These are phyloP conservation scores for Trypanosoma avium DNA, from an alignment of 208 protist species.

Conservation along the genomic window DNA sequence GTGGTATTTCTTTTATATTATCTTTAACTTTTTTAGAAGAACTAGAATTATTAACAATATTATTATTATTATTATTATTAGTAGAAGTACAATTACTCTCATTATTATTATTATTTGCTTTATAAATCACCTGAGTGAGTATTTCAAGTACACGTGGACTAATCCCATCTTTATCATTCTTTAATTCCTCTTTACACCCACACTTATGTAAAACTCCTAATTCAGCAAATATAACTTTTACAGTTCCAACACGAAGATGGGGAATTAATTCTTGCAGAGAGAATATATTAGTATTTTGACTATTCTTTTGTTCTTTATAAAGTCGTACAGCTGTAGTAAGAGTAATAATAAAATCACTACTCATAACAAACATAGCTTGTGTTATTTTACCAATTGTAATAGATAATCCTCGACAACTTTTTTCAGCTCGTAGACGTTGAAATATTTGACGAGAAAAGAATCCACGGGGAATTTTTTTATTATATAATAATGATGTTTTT, in stretches of 20 bases:
- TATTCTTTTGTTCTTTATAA: not conserved
- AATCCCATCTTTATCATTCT: not conserved
- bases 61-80: too few relatives aligned
- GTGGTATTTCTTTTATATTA: too few relatives aligned
- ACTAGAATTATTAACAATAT: too few relatives aligned
- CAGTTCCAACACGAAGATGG: conserved; percentile 1
- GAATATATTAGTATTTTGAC: too few relatives aligned
- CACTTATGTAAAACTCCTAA: not conserved
- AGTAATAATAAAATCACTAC: not conserved
- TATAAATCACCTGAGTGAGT: not conserved
- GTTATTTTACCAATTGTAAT: not conserved
- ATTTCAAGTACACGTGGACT: not conserved
- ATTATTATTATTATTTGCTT: not conserved
- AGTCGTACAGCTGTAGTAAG: not conserved
- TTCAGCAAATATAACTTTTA: not conserved
- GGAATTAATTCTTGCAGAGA: not conserved
- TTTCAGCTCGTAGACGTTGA: conserved; percentile 13
- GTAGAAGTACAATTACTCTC: too few relatives aligned
- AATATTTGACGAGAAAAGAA: conserved; percentile 46
- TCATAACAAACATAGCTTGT: conserved; percentile 6
- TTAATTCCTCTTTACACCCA: conserved; percentile 6
- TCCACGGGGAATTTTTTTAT: too few relatives aligned
- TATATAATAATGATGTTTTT: too few relatives aligned
- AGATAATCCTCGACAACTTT: conserved; percentile 4
- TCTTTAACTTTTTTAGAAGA: too few relatives aligned